A percentile compares a stretch with the other conserved stretches of the same genome.
Conservation (phyloP, 176 grass and related monocot species). For the Hordeum marinum region DNA sequence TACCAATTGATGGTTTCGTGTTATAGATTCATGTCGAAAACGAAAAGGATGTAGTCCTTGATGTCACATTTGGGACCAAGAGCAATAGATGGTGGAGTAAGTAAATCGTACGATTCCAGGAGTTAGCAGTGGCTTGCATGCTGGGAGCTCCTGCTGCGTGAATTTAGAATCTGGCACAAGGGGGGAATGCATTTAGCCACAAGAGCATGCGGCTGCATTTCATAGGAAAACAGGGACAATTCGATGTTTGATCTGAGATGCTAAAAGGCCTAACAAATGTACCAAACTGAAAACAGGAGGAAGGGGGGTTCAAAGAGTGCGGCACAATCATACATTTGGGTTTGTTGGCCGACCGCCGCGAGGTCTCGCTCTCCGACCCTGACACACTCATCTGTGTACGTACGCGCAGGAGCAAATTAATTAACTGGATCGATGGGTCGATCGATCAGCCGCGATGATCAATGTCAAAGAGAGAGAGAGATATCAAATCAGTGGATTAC, state of each 20-base stretch:
- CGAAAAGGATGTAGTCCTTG: neutral
- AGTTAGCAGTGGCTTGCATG: conserved; percentile 87
- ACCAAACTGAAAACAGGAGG: too few species aligned
- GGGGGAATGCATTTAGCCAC: neutral
- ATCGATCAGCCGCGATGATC: too few species aligned
- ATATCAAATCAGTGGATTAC: neutral
- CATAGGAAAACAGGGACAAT: too few species aligned
- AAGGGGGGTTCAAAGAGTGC: neutral
- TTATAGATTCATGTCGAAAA: neutral
- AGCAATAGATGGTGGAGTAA: neutral
- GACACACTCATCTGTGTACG: conserved; percentile 31
- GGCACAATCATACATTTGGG: conserved; percentile 47
- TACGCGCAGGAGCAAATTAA: neutral
- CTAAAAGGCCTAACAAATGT: too few species aligned
- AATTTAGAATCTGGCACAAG: conserved; percentile 72
- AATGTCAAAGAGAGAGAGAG: too few species aligned
- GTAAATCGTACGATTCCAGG: conserved; percentile 53
- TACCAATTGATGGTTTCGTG: neutral
- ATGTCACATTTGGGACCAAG: neutral
- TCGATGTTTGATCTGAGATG: too few species aligned
- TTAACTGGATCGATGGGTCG: neutral
- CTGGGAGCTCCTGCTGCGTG: conserved; percentile 90
- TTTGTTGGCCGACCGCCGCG: conserved; percentile 43
- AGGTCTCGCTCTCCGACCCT: conserved; percentile 42
- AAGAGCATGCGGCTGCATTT: neutral